Base-by-base conservation (phyloP, 148 eudicot species). In the Dysphania ambrosioides region DNA sequence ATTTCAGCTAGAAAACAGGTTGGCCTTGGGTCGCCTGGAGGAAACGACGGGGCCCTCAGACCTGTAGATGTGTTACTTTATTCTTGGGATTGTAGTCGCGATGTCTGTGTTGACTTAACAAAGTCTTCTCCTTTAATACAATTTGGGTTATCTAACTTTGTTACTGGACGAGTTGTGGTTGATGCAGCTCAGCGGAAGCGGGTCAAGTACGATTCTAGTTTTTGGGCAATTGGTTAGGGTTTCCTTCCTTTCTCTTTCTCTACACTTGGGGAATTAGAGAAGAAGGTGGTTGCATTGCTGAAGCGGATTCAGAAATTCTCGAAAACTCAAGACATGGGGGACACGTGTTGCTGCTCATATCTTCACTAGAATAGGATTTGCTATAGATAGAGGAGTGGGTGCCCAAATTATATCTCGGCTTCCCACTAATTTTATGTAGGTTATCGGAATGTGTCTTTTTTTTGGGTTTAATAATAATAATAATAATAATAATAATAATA, bases 221-320 rank as follows among this genome's bases (percentile, higher is more conserved):
- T 30, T 35, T 1, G 2, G 19, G 19, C 1, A 10, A n/a, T 38
- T 36, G 32, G 55, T 2, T 67, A 67, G 23, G 71, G 32, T n/a
- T 67, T 67, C 12, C 31, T 67, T 21, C 71, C 53, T n/a, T 67
- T 67, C 31, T 38, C 55, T 1, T 67, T 67, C 13, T 67, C 53
- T 4, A 40, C 16, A 1, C 1, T 38, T 0, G 53, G 30, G 71
- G 55, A 67, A 26, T 67, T 67, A 5, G 71, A n/a, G 2, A 40
- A 41, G 30, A 30, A 21, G 23, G 19, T 34, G 40, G 53, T 41
- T 40, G 30, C 31, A 6, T 67, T 67, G 31, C 68, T 65, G 41
- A 65, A 65, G 42, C 32, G 68, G 42, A 34, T 65, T 65, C 68
- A 31, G 34, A 32, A 15, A 15, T 61, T 65, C 53, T n/a, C 7